These are phyloP conservation scores for Camelina neglecta DNA, from an alignment of 345 rosid genomes.

Conservation along the genomic window DNA sequence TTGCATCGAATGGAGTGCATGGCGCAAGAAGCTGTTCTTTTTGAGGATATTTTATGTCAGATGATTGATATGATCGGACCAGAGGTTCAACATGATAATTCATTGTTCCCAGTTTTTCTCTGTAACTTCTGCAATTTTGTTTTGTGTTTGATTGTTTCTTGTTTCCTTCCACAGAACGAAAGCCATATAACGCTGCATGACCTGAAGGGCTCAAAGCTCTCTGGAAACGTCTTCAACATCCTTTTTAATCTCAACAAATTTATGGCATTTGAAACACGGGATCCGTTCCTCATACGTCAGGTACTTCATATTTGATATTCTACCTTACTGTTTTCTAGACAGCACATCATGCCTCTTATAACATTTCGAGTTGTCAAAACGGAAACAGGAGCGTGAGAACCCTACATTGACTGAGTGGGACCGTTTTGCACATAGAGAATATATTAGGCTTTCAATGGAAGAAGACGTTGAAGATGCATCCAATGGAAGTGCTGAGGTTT, in stretches of 20 bases:
- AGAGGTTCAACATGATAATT: slow-evolving; percentile 56
- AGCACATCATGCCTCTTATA: background rate
- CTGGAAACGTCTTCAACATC: slow-evolving; percentile 88
- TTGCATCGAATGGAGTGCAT: slow-evolving; percentile 98
- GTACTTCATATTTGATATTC: slow-evolving; percentile 43
- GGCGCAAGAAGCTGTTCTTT: slow-evolving; percentile 96
- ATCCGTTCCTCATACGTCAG: slow-evolving; percentile 98
- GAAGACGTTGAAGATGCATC: slow-evolving; percentile 99
- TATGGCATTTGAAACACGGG: slow-evolving; percentile 97
- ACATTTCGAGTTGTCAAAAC: background rate
- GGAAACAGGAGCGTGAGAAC: slow-evolving; percentile 88
- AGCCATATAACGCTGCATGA: slow-evolving; percentile 65
- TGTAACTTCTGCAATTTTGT: background rate
- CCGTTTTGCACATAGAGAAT: slow-evolving; percentile 97
- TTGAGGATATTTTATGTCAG: slow-evolving; percentile 95
- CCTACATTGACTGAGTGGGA: slow-evolving; percentile 98
- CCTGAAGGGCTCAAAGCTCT: slow-evolving; percentile 82
- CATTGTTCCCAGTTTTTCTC: slow-evolving; percentile 3
- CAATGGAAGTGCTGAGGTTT: slow-evolving; percentile 96
- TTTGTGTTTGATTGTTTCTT: slow-evolving; percentile 31
- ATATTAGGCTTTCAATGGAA: slow-evolving; percentile 95
- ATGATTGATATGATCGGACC: slow-evolving; percentile 96
- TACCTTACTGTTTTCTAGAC: background rate
- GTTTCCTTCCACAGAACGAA: slow-evolving; percentile 60
- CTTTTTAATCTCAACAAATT: slow-evolving; percentile 96